Conservation (phyloP, 1,284 basidiomycete species). For the Pterula multifida region DNA sequence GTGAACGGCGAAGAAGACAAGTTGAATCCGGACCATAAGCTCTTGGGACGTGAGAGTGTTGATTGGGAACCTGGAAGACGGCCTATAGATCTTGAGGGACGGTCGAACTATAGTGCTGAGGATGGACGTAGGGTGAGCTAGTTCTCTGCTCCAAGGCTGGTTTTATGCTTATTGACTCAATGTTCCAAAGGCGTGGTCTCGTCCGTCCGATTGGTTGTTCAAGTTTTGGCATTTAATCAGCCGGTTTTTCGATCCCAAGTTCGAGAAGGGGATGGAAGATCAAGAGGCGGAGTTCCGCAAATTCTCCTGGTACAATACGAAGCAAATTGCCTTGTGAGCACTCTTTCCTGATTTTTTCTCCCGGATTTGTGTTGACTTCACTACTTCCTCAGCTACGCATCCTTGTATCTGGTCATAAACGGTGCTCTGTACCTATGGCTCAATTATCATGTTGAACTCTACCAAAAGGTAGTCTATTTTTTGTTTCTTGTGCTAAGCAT, state of each 20-base stretch:
- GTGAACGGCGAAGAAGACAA: conserved; percentile 8
- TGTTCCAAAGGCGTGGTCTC: too few species aligned
- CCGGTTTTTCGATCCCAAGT: conserved; percentile 14
- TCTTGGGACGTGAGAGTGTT: conserved; percentile 4
- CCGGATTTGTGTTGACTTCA: background rate
- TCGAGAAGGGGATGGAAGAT: conserved; percentile 12
- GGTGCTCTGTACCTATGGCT: conserved; percentile 17
- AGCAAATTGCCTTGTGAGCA: conserved; percentile 15
- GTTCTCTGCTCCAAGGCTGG: too few species aligned
- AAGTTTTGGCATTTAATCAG: conserved; percentile 10
- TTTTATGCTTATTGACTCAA: too few species aligned
- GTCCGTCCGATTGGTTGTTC: conserved; percentile 7
- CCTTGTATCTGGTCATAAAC: conserved; percentile 14
- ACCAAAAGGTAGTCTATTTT: conserved; percentile 5
- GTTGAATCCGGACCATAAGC: conserved; percentile 7
- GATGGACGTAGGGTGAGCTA: too few species aligned
- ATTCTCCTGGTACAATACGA: conserved; percentile 16
- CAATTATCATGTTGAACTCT: conserved; percentile 13
- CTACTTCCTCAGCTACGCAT: conserved; percentile 10
- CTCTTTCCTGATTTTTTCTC: background rate
- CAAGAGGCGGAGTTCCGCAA: conserved; percentile 13
- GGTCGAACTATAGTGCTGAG: background rate
- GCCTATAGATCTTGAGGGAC: background rate
- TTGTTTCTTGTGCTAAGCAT: background rate
- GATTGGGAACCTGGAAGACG: background rate